Base-by-base conservation (phyloP, 169 alveolate genomes). In the Plasmodium vinckei region DNA sequence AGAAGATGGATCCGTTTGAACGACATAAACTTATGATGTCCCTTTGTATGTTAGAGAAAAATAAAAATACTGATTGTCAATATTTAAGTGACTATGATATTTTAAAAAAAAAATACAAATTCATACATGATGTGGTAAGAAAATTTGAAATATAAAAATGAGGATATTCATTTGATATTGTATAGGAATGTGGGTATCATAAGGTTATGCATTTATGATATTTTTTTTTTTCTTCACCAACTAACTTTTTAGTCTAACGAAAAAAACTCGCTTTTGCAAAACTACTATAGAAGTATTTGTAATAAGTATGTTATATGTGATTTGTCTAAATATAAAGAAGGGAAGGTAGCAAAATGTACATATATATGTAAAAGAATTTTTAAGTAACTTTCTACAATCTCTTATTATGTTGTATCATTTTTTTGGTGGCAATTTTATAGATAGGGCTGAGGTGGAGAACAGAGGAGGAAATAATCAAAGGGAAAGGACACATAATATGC, bases 401-500 rank as follows among this genome's bases (percentile, higher is more conserved):
- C 42, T 33, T 33, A 33, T 33, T 4, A 33, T 33, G 5, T 33
- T 33, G 42, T 33, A 33, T 4, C 0, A 33, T 33, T 33, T 27
- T 25, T 33, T 33, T 33, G 4, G 42, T 4, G 42, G 42, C 4
- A 33, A 33, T 3, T 9, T 47, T 27, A 19, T 42, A 82, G 90
- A 82, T 82, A 25, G 90, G 90, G 5, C 47, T 82, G 7, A 82
- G 90, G 70, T 82, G 90, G 90, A 54, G 90, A 68, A 82, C 90
- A 60, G 90, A 82, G 57, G 90, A 70, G 15, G 90, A 82, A 71
- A 71, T 82, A 39, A 69, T 82, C 5, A 51, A 51, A 9, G 90
- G 90, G 5, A 82, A 82, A 64, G 90, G 90, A 44, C 87, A 82
- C 21, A 53, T 70, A 19, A 82, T 71, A 23, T 82, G 90, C 17